phyloP scores from a whole-genome alignment of 2,329 filamentous ascomycete genomes.

The Neospermospora avenae region DNA sequence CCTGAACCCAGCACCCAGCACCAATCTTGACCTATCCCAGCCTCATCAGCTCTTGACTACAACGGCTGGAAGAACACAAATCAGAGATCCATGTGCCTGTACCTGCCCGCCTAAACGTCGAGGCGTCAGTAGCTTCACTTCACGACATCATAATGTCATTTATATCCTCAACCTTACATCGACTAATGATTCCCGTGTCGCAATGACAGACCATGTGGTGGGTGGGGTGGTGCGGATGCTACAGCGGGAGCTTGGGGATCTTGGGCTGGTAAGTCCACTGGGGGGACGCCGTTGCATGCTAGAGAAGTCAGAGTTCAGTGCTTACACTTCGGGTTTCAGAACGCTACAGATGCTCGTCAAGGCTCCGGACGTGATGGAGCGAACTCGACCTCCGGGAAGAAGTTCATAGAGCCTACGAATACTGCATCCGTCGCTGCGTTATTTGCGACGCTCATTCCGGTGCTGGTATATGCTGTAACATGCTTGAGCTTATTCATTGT shows the following conservation, averaged over 20 bases:
- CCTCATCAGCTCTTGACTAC: not conserved
- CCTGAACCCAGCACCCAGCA: conserved; percentile 2
- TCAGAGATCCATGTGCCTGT: not conserved
- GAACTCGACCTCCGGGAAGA: conserved; percentile 36
- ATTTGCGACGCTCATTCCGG: conserved; percentile 52
- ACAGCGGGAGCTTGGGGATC: not conserved
- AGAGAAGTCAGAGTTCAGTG: not conserved
- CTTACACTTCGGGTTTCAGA: not conserved
- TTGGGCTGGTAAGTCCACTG: conserved; percentile 7
- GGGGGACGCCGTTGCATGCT: not conserved
- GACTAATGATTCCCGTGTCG: not conserved
- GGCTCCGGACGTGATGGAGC: conserved; percentile 44
- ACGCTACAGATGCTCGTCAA: conserved; percentile 39
- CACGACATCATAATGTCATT: not conserved
- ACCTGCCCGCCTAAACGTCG: not conserved
- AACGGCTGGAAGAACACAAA: not conserved
- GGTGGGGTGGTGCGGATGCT: conserved; percentile 2
- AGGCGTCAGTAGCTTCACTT: not conserved
- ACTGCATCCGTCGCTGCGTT: conserved; percentile 42
- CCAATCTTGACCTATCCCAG: not conserved
- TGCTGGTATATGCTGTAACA: conserved; percentile 45
- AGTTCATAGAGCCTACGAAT: conserved; percentile 37
- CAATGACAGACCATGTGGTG: conserved; percentile 4
- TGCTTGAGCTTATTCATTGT: conserved; percentile 52
- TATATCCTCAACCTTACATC: not conserved